These are phyloP conservation scores for Candida golubevii DNA, from an alignment of 805 yeast genomes.

Conservation along the genomic window DNA sequence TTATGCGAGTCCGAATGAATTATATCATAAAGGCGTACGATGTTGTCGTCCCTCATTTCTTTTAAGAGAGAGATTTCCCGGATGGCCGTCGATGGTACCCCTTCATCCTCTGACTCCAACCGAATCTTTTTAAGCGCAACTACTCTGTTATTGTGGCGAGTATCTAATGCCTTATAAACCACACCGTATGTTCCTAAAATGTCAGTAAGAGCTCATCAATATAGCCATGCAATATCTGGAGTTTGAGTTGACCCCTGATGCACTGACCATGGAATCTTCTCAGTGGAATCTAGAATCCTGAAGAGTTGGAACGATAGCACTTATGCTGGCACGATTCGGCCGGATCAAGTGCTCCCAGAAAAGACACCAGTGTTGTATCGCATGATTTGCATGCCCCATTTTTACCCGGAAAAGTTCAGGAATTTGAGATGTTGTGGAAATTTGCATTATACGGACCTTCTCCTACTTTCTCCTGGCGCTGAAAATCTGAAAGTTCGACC, in stretches of 20 bases:
- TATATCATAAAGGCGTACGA: constrained; percentile 86
- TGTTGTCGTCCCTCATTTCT: constrained; percentile 90
- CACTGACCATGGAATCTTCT: too few species aligned
- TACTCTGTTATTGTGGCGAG: constrained; percentile 82
- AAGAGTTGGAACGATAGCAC: too few species aligned
- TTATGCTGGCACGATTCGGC: too few species aligned
- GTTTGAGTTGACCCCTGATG: too few species aligned
- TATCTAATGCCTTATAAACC: constrained; percentile 92
- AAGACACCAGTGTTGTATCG: too few species aligned
- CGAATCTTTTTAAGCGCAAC: constrained; percentile 96
- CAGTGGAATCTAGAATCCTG: too few species aligned
- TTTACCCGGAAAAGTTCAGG: too few species aligned
- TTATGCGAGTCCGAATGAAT: constrained; percentile 94
- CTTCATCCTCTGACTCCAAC: constrained; percentile 94
- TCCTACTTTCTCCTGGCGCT: constrained; percentile 92
- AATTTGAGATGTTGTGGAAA: neutral
- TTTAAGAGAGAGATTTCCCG: constrained; percentile 92
- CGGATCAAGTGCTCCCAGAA: too few species aligned
- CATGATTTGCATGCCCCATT: too few species aligned
- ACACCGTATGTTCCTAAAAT: constrained; percentile 85
- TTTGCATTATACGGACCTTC: constrained; percentile 57
- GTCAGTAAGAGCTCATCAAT: too few species aligned
- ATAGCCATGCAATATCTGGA: too few species aligned
- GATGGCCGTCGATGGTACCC: constrained; percentile 97
- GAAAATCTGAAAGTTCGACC: constrained; percentile 89